Evolutionary conservation across 1,284 basidiomycete genomes (phyloP).

Genomic region (Ceratobasidium sp.): DNA sequence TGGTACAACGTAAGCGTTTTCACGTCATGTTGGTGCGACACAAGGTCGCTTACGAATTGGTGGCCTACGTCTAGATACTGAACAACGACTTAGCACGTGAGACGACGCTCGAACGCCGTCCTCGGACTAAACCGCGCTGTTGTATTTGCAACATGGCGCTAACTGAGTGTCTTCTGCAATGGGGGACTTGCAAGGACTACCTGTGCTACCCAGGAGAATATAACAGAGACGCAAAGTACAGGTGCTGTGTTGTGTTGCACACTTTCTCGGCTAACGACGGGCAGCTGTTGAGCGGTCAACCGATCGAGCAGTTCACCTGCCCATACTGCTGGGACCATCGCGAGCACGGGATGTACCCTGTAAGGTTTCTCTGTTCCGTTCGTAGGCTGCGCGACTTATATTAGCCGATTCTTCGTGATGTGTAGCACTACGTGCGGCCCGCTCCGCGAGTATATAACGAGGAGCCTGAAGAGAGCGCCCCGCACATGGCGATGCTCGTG

Average conservation of each 20-base stretch:
- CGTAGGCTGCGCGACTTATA: too few relatives aligned
- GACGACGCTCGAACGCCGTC: neutral
- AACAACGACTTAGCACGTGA: constrained; percentile 5
- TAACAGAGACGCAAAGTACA: neutral
- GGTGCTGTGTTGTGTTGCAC: neutral
- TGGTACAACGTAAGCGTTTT: constrained; percentile 17
- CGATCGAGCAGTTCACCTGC: neutral
- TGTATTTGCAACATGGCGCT: neutral
- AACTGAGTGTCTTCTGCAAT: neutral
- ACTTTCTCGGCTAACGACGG: neutral
- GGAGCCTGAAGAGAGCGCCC: neutral
- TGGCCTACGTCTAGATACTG: neutral
- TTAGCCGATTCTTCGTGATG: neutral
- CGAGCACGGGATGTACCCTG: neutral
- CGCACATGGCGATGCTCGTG: constrained; percentile 22
- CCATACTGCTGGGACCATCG: constrained; percentile 21
- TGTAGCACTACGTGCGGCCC: constrained; percentile 17
- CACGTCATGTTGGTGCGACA: too few relatives aligned
- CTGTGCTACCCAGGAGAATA: constrained; percentile 9
- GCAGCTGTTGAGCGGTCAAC: neutral
- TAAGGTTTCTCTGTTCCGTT: neutral
- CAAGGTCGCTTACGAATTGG: neutral
- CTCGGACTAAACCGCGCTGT: neutral
- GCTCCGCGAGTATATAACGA: neutral
- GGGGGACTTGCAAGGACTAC: neutral